Conservation (phyloP, 768 basidiomycete genomes). For the Clitopilus hobsonii region DNA sequence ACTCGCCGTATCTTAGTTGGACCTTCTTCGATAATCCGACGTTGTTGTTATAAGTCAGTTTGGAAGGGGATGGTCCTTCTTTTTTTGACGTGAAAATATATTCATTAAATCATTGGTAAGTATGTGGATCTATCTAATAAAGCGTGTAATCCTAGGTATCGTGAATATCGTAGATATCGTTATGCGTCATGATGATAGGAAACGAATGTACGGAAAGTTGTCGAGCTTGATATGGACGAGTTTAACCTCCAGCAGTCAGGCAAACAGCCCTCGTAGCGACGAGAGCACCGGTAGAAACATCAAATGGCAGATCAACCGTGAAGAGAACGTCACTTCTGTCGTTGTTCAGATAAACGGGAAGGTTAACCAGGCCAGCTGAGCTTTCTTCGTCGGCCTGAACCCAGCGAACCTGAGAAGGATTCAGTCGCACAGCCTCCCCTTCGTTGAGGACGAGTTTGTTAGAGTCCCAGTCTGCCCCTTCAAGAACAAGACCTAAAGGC, state of each 20-base stretch:
- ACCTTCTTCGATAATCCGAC: too few relatives aligned
- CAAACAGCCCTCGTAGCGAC: slow-evolving; percentile 89
- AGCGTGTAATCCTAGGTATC: too few relatives aligned
- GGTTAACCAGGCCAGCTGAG: slow-evolving; percentile 50
- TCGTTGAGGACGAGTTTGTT: slow-evolving; percentile 78
- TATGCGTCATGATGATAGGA: too few relatives aligned
- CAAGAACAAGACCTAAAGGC: slow-evolving; percentile 69
- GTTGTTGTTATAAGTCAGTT: too few relatives aligned
- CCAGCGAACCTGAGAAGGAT: slow-evolving; percentile 86
- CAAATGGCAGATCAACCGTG: slow-evolving; percentile 81
- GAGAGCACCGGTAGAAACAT: slow-evolving; percentile 56
- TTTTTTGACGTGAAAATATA: background rate
- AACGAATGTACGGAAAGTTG: too few relatives aligned
- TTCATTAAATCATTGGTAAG: too few relatives aligned
- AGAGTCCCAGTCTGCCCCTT: slow-evolving; percentile 76
- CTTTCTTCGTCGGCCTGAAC: slow-evolving; percentile 50
- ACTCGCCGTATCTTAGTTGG: too few relatives aligned
- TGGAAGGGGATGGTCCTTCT: background rate
- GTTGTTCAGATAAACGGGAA: slow-evolving; percentile 91
- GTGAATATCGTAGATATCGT: too few relatives aligned
- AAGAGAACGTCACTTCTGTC: slow-evolving; percentile 89
- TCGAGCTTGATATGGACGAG: slow-evolving; percentile 2
- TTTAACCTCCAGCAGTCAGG: slow-evolving; percentile 74
- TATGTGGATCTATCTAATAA: too few relatives aligned
- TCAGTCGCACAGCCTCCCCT: slow-evolving; percentile 74